Conservation (phyloP, 257 asterid genomes). For the Solanum virginianum region DNA sequence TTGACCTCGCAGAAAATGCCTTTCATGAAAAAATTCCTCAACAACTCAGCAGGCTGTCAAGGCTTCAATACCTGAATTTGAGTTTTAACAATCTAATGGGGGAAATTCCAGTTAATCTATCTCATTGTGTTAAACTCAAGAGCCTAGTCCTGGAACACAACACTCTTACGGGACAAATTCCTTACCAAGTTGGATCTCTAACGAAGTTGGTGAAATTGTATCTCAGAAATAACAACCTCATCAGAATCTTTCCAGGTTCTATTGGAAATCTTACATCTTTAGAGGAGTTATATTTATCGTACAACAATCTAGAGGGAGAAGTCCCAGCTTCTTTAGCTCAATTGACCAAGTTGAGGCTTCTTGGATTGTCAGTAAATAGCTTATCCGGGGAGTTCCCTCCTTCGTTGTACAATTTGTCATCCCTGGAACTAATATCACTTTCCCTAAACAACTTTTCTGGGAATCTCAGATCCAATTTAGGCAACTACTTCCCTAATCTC, state of each 20-base stretch:
- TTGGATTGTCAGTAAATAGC: slow-evolving; percentile 14
- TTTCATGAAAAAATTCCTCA: slow-evolving; percentile 22
- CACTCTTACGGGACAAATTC: slow-evolving; percentile 12
- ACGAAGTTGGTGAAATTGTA: slow-evolving; percentile 1
- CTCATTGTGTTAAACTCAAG: slow-evolving; percentile 12
- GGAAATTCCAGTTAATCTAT: slow-evolving; percentile 19
- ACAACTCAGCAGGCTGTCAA: slow-evolving; percentile 21
- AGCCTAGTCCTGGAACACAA: slow-evolving; percentile 21
- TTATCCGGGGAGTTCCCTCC: slow-evolving; percentile 31
- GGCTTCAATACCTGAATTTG: slow-evolving; percentile 21
- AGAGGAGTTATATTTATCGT: slow-evolving; percentile 20
- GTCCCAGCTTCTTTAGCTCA: slow-evolving; percentile 18
- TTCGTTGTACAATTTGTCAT: slow-evolving; percentile 18
- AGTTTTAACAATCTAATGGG: slow-evolving; percentile 24
- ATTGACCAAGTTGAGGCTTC: slow-evolving; percentile 6
- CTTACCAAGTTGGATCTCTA: slow-evolving; percentile 5
- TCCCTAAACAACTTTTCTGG: slow-evolving; percentile 27
- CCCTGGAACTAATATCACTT: slow-evolving; percentile 20
- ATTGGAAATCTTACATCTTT: slow-evolving; percentile 37
- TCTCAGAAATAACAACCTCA: slow-evolving; percentile 33
- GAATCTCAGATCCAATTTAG: slow-evolving; percentile 19
- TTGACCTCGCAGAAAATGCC: slow-evolving; percentile 28
- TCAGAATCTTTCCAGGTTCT: slow-evolving; percentile 32
- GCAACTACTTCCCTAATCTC: slow-evolving; percentile 20
- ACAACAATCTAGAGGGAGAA: slow-evolving; percentile 19